Base-by-base conservation (phyloP, 257 asterid genomes). In the Orobanche coerulescens region DNA sequence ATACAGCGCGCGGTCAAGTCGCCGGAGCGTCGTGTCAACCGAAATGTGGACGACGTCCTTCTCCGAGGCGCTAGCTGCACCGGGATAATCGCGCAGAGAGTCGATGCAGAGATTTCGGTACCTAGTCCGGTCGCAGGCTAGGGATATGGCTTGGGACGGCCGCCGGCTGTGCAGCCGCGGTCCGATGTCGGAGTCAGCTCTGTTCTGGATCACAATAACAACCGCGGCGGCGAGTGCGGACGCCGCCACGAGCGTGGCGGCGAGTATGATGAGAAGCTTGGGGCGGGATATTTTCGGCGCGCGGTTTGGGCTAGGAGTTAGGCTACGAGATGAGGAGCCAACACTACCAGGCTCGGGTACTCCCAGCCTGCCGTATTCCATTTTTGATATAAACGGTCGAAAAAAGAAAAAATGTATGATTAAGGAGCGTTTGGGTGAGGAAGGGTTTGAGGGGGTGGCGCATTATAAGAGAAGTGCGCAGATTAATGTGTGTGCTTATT, bases 1-100 rank as follows among this genome's bases (percentile, higher is more conserved):
- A 39, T 84, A 83, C 14, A 86, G 76, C 24, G 96, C 94, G 66
- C 76, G 75, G 26, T 81, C 86, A 52, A 86, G 75, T 19, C 76
- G 82, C 19, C 77, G 89, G 4, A 93, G 84, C 0, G 99, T 89
- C 83, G 86, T 67, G 62, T 93, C 89, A 22, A 93, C 88, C 40
- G 95, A 76, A 73, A 93, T 89, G 83, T 93, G 95, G 74, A 86
- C 94, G 51, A 93, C 85, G 58, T 93, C 96, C 70, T 65, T 65
- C 64, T 75, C 95, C 56, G 95, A 72, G 43, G 98, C 97, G 53
- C 80, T 7, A 69, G 61, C 46, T 1, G 98, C 90, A 18, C 97
- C 97, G 33, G 98, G 95, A 63, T 73, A 88, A 0, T 89, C 80
- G 20, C 79, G 58, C 19, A 93, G 80, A 51, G 97, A 79, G 72